Evolutionary conservation across 2,329 filamentous ascomycete genomes (phyloP).

Genomic region (Xylaria sp.): DNA sequence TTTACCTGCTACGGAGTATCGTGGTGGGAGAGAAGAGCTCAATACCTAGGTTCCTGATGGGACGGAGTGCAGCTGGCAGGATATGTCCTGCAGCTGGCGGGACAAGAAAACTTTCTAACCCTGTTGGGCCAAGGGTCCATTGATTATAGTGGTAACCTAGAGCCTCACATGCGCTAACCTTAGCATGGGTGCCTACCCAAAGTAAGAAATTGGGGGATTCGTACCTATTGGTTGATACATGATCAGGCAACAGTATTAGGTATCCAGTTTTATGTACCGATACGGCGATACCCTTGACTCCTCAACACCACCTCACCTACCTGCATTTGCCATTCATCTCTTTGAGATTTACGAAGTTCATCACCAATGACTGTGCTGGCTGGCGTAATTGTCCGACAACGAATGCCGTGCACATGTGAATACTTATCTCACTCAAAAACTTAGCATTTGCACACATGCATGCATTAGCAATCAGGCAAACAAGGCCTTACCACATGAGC

Average conservation of each 20-base stretch:
- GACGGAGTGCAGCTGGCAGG: background rate
- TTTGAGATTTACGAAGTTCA: background rate
- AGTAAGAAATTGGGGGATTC: background rate
- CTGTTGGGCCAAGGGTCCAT: background rate
- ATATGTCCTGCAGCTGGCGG: conserved; percentile 14
- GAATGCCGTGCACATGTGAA: background rate
- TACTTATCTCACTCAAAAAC: background rate
- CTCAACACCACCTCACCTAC: background rate
- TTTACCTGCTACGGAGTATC: background rate
- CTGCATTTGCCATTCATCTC: background rate
- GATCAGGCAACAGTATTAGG: conserved; percentile 39
- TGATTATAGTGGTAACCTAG: background rate
- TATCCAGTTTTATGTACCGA: background rate
- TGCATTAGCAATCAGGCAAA: background rate
- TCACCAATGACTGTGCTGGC: background rate
- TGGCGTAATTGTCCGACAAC: background rate
- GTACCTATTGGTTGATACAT: conserved; percentile 4
- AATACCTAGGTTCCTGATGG: background rate
- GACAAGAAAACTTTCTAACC: background rate
- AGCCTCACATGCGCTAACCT: conserved; percentile 21
- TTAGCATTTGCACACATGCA: background rate
- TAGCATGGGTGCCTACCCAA: conserved; percentile 8
- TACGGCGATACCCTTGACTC: background rate
- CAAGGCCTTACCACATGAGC: background rate
- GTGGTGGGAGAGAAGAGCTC: background rate